These are phyloP conservation scores for Ambrosia trifida DNA, from an alignment of 129 eudicot species.

Conservation along the genomic window DNA sequence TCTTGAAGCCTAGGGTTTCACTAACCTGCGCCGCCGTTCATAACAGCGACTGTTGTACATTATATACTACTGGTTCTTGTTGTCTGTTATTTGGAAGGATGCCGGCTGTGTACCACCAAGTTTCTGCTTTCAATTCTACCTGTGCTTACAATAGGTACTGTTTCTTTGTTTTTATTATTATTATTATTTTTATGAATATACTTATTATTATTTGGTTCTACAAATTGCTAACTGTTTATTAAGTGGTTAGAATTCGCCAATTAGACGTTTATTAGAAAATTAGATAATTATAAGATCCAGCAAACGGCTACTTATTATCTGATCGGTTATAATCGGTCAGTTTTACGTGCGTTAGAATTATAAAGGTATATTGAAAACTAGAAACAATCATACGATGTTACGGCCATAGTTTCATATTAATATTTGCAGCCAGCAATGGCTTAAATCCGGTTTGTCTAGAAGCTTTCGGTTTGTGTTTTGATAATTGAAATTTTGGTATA, in stretches of 20 bases:
- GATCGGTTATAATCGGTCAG: no score
- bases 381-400: background rate
- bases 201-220: background rate
- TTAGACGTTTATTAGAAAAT: background rate
- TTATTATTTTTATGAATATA: background rate
- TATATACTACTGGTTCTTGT: background rate
- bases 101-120: slow-evolving; percentile 26
- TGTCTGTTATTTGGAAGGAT: slow-evolving; percentile 22
- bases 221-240: background rate
- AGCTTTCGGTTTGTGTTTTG: background rate
- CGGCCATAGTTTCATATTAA: background rate
- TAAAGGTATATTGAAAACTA: background rate
- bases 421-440: background rate
- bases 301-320: background rate
- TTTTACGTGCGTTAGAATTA: background rate
- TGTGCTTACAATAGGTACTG: slow-evolving; percentile 25
- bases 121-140: slow-evolving; percentile 30
- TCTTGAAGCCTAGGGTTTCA: slow-evolving; percentile 24
- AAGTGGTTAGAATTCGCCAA: background rate
- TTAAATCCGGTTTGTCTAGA: background rate
- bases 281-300: background rate
- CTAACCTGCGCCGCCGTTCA: slow-evolving; percentile 28
- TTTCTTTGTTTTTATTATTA: background rate
- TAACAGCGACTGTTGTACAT: slow-evolving; percentile 3
- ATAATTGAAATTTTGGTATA: background rate